Evolutionary conservation across 1,284 basidiomycete species (phyloP).

Genomic region (Ceratobasidium sp.): DNA sequence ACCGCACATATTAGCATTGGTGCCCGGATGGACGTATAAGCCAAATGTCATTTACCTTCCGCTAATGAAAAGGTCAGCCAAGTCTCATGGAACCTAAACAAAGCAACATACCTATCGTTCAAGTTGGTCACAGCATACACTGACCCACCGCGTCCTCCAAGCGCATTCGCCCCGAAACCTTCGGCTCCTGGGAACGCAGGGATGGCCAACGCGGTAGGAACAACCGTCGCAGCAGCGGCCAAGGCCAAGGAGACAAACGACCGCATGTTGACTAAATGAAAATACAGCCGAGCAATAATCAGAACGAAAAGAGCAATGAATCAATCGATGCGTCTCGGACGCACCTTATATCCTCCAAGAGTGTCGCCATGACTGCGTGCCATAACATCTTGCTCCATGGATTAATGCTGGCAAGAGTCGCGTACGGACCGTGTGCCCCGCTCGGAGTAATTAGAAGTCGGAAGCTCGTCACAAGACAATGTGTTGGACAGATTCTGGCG

Average conservation of each 20-base stretch:
- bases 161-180: slow-evolving; percentile 50
- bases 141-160: slow-evolving; percentile 49
- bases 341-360: slow-evolving; percentile 1
- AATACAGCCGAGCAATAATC: neutral
- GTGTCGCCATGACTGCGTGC: neutral
- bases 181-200: slow-evolving; percentile 35
- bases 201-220: slow-evolving; percentile 3
- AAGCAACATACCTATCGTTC: slow-evolving; percentile 44
- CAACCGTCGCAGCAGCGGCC: neutral
- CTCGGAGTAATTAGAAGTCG: slow-evolving; percentile 32
- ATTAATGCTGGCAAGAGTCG: neutral
- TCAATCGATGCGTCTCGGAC: neutral
- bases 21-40: neutral
- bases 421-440: slow-evolving; percentile 6
- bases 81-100: neutral
- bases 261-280: neutral
- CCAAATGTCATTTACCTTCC: slow-evolving; percentile 1
- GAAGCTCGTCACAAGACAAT: neutral
- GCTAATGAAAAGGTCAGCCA: neutral
- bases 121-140: slow-evolving; percentile 51
- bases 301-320: neutral
- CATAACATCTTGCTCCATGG: slow-evolving; percentile 27
- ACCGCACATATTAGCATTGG: neutral
- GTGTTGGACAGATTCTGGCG: too few species aligned
- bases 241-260: slow-evolving; percentile 1